Conservation (phyloP, 371 early-diverging fungal species). For the Ordospora pajunii region DNA sequence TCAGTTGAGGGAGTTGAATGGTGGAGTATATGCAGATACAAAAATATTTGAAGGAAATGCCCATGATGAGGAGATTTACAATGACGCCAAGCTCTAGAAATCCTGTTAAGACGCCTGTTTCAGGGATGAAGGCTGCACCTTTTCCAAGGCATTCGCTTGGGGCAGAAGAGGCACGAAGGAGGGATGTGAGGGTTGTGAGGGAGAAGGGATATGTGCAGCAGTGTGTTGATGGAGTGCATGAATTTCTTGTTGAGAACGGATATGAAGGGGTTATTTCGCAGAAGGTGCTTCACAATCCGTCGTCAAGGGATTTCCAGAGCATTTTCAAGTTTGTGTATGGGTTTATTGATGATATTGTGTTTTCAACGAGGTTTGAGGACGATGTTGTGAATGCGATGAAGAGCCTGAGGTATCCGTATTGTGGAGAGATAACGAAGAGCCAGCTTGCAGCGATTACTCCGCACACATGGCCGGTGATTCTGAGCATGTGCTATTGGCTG, state of each 20-base stretch:
- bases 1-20: no score
- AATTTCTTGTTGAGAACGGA: conserved; percentile 67
- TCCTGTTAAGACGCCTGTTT: neutral
- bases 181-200: conserved; percentile 61
- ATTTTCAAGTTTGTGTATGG: conserved; percentile 77
- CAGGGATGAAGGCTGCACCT: neutral
- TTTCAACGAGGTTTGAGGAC: conserved; percentile 68
- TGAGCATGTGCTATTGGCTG: conserved; percentile 78
- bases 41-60: neutral
- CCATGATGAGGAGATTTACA: conserved; percentile 45
- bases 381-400: conserved; percentile 70
- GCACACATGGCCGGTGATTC: conserved; percentile 75
- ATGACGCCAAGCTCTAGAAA: conserved; percentile 46
- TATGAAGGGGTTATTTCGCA: conserved; percentile 66
- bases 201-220: conserved; percentile 66
- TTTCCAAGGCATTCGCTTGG: conserved; percentile 23
- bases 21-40: no score
- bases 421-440: conserved; percentile 72
- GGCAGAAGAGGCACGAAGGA: conserved; percentile 32
- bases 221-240: conserved; percentile 65
- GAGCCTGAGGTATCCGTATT: conserved; percentile 76
- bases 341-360: conserved; percentile 68
- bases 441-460: conserved; percentile 70
- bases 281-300: conserved; percentile 66
- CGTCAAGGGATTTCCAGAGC: conserved; percentile 72